Evolutionary conservation across 2,329 filamentous ascomycete species (phyloP).

Genomic region (Karstenula rhodostoma): DNA sequence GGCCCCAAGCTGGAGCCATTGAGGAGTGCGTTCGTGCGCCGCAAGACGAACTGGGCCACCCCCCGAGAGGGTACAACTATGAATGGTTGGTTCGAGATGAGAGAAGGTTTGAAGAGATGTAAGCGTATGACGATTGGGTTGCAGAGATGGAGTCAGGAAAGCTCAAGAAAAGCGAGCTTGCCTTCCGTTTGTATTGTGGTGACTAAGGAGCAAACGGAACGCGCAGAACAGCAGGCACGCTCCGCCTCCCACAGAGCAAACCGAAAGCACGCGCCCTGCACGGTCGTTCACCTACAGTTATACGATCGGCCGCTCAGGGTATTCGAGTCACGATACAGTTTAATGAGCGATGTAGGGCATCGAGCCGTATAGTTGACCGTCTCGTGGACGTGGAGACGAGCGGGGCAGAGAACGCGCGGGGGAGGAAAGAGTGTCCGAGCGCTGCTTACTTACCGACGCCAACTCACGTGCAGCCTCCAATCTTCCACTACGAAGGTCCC

Average conservation of each 20-base stretch:
- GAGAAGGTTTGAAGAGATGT: neutral
- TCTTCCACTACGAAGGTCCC: slow-evolving; percentile 17
- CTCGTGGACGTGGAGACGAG: neutral
- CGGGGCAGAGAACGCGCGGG: slow-evolving; percentile 27
- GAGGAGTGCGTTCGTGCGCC: neutral
- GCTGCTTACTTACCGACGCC: slow-evolving; percentile 31
- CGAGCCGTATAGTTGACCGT: neutral
- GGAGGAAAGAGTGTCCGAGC: slow-evolving; percentile 15
- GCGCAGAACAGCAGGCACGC: slow-evolving; percentile 2
- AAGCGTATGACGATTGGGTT: neutral
- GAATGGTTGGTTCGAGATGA: neutral
- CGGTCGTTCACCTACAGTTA: neutral
- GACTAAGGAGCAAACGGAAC: slow-evolving; percentile 14
- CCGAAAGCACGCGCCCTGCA: neutral
- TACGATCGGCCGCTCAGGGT: too few species aligned
- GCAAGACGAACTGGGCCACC: too few species aligned
- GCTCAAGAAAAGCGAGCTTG: neutral
- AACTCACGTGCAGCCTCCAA: slow-evolving; percentile 35
- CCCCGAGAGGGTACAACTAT: neutral
- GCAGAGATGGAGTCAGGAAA: neutral
- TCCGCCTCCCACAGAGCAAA: neutral
- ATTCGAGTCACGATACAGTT: too few species aligned
- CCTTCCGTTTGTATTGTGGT: neutral
- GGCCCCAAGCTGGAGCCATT: slow-evolving; percentile 28
- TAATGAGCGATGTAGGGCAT: neutral